Conservation (phyloP, 75 land plant genomes). For the Gnetum montanum region DNA sequence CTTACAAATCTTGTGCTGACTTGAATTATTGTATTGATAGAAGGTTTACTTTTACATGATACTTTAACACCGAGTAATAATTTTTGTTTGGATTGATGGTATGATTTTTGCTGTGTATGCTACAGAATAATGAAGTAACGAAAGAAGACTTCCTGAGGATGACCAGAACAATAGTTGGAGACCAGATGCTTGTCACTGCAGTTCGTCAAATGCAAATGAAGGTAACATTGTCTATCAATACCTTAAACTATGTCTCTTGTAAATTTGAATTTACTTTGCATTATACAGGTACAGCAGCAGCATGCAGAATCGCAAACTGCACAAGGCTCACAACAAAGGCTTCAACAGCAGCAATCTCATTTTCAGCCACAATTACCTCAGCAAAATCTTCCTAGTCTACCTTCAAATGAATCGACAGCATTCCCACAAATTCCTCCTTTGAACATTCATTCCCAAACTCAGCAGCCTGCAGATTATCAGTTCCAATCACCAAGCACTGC, state of each 20-base stretch:
- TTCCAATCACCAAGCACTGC: constrained; percentile 10
- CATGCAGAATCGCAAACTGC: constrained; percentile 11
- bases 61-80: too few species aligned
- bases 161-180: constrained; percentile 69
- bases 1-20: too few species aligned
- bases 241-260: not conserved
- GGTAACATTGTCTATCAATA: constrained; percentile 18
- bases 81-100: constrained; percentile 3
- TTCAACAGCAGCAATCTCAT: constrained; percentile 27
- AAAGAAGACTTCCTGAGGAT: constrained; percentile 70
- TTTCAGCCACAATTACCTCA: constrained; percentile 21
- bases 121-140: constrained; percentile 65
- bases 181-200: constrained; percentile 69
- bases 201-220: constrained; percentile 43
- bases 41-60: too few species aligned
- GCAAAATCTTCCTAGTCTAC: constrained; percentile 20
- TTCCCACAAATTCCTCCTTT: constrained; percentile 3
- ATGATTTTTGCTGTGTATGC: not conserved
- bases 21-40: too few species aligned
- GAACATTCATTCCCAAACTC: constrained; percentile 4
- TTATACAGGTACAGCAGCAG: constrained; percentile 5
- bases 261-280: not conserved
- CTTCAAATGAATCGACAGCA: constrained; percentile 14
- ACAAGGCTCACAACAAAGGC: constrained; percentile 10
- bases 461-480: constrained; percentile 7